Evolutionary conservation across 2,329 filamentous ascomycete species (phyloP), one percentile per base, ranked within the genome.

Genomic region (Fusarium miscanthi): DNA sequence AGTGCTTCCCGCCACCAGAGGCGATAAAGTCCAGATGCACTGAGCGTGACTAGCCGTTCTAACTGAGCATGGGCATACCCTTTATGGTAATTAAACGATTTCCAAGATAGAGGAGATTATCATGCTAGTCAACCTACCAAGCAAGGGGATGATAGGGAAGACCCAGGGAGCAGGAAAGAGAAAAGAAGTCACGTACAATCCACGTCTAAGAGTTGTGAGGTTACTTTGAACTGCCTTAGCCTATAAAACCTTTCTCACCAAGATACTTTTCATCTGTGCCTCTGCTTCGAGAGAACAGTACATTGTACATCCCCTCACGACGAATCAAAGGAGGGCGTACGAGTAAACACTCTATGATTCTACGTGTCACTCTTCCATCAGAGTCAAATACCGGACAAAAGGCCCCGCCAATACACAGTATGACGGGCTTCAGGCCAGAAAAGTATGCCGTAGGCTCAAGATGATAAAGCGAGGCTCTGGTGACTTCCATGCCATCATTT

Each of bases 1-100:
- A 14, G 19, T 42, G 13, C 16, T 25, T 51, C 46, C 8, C 5
- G 14, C n/a, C n/a, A 23, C 9, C 7, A 16, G 12, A 13, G 33
- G 10, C 5, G 14, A 38, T 14, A 5, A 13, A 12, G 33, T 38
- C 19, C 6, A 17, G 11, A 5, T 17, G 9, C 2, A 40, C 25
- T 17, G 13, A n/a, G 7, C 7, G 13, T 6, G 10, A 13, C 49
- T 40, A n/a, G 10, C 8, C 9, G 6, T 53, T 12, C 14, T 9
- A 40, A 7, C n/a, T 1, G 4, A 7, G 4, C 8, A 40, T 7
- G 2, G 7, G 3, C 7, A 3, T 30, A 17, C n/a, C 1, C 8
- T 8, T 27, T 40, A 13, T 40, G 9, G 23, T 23, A 17, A 27
- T 14, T 10, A 30, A n/a, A 13, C 2, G 7, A 13, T 17, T 17